These are phyloP conservation scores for Sporothrix phasma DNA, from an alignment of 2,329 filamentous ascomycete species.

Conservation along the genomic window DNA sequence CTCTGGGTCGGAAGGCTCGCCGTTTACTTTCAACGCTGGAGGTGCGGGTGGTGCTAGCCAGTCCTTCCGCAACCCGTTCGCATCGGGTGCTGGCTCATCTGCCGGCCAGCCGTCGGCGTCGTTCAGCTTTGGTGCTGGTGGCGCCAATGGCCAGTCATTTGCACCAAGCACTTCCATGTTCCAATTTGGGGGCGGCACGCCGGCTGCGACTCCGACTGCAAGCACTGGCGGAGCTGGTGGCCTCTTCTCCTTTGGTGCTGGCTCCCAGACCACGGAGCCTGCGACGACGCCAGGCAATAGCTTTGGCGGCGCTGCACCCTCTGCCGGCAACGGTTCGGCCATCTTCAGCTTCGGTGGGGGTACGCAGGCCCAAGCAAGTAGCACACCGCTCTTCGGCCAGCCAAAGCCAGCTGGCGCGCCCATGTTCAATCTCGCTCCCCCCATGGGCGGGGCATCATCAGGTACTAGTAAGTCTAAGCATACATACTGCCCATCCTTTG, in stretches of 20 bases:
- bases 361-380: constrained; percentile 24
- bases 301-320: constrained; percentile 17
- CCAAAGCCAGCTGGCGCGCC: constrained; percentile 23
- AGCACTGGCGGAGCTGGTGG: constrained; percentile 4
- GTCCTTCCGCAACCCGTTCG: constrained; percentile 33
- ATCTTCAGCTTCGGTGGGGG: constrained; percentile 28
- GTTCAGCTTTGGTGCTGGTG: constrained; percentile 31
- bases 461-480: constrained; percentile 35
- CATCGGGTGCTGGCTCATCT: constrained; percentile 20
- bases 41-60: constrained; percentile 21
- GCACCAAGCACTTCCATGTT: constrained; percentile 17
- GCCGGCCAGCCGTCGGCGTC: constrained; percentile 20
- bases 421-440: constrained; percentile 26
- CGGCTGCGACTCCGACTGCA: constrained; percentile 1
- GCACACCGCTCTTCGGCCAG: constrained; percentile 22
- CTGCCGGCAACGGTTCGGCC: constrained; percentile 19
- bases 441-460: constrained; percentile 30
- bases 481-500: neutral
- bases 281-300: constrained; percentile 19
- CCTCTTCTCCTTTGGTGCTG: constrained; percentile 31
- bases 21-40: constrained; percentile 32
- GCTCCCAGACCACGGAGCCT: constrained; percentile 16
- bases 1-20: constrained; percentile 22
- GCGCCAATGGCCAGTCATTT: constrained; percentile 16
- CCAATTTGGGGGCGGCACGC: constrained; percentile 18